Evolutionary conservation across 2,329 filamentous ascomycete species (phyloP), one percentile per base, ranked within the genome.

Genomic region (Claviceps sp.): DNA sequence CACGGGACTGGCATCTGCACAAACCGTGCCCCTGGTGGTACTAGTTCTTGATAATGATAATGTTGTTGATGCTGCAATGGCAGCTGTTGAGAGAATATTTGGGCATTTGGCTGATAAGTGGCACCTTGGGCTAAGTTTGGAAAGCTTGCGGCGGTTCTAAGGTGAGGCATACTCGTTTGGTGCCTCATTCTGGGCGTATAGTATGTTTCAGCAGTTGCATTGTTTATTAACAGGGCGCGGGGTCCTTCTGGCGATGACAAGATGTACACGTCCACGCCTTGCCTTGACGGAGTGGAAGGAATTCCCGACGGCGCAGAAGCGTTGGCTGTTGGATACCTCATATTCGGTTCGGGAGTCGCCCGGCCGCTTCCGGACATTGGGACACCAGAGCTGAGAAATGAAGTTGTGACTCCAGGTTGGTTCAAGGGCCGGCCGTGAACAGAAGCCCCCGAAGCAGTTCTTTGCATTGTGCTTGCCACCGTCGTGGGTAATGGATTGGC

Each of bases 181-280:
- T 52, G 55, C 17, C 58, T 54, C 40, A 65, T 46, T 39, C 69
- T 68, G 30, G 74, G 73, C 1, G 73, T 79, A 54, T 71, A 76
- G 54, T 76, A 82, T 11, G 73, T 68, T 26, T 78, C 77, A 1
- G 69, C 61, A 13, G 64, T 64, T 44, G 70, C 65, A 54, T 73
- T 71, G 57, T 76, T 79, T 42, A 84, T 65, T 6, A 84, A 62
- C 1, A 84, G 63, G 5, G 73, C 80, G 19, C 74, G 73, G 1
- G 80, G 81, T 0, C 81, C 81, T 43, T 71, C 70, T 0, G 80
- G 79, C 0, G 81, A 83, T 16, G 73, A 77, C 6, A 84, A 61
- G 24, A 84, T 75, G 57, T 82, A 84, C 2, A 82, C 76, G 54
- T 79, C 74, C 0, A 73, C 68, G 2, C 61, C 64, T 24, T 66